phyloP scores from a whole-genome alignment of 2,329 filamentous ascomycete species.

The Septoria petroselini region DNA sequence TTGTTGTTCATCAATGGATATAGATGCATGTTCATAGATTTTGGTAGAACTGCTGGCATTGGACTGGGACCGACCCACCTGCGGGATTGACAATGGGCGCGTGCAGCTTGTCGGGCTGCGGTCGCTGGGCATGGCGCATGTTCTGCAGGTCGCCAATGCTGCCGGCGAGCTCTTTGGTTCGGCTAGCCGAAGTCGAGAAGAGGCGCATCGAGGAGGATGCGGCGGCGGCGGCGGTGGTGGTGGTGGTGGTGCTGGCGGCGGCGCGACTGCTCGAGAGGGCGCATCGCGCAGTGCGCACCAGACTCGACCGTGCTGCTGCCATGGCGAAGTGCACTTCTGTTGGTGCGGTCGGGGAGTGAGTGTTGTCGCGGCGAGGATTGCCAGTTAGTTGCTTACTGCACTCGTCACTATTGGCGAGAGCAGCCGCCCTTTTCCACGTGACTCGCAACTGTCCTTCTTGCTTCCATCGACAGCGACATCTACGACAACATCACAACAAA shows the following conservation, averaged over 20 bases:
- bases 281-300: constrained; percentile 7
- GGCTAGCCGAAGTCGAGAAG: constrained; percentile 44
- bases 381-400: too few species aligned
- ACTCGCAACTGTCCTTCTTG: too few species aligned
- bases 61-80: constrained; percentile 26
- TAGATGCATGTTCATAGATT: too few species aligned
- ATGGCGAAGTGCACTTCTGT: too few species aligned
- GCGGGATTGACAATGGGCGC: constrained; percentile 82
- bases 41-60: constrained; percentile 1
- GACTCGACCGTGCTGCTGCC: background rate
- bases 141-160: constrained; percentile 45
- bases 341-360: too few species aligned
- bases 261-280: too few species aligned
- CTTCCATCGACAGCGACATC: too few species aligned
- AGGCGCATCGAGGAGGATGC: constrained; percentile 30
- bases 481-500: too few species aligned
- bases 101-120: constrained; percentile 57
- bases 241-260: background rate
- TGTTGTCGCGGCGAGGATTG: too few species aligned
- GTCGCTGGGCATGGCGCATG: constrained; percentile 45
- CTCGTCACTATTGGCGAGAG: too few species aligned
- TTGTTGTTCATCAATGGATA: too few species aligned
- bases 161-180: constrained; percentile 46
- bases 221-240: background rate
- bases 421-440: too few species aligned